Percentiles rank a stretch among this genome's conserved stretches.
Evolutionary conservation across 306 rosid species (phyloP).

Genomic region (Lupinus albus): DNA sequence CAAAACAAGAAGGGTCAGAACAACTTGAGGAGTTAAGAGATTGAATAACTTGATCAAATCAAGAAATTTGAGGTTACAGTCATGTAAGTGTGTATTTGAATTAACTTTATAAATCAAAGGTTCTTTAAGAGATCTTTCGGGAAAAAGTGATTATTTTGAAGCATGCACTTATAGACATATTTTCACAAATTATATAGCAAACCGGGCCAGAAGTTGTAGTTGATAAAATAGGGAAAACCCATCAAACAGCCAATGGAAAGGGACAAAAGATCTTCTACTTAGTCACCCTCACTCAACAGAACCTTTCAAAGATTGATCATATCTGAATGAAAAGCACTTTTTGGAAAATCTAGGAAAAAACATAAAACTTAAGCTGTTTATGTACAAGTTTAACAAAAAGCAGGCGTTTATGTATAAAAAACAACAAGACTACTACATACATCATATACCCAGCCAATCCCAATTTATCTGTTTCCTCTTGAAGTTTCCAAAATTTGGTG

Average conservation of each 20-base stretch:
- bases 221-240: slow-evolving; percentile 37
- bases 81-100: background rate
- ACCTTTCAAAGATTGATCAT: slow-evolving; percentile 42
- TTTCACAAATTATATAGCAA: slow-evolving; percentile 37
- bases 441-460: slow-evolving; percentile 55
- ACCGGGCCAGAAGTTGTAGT: slow-evolving; percentile 30
- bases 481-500: slow-evolving; percentile 27
- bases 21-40: slow-evolving; percentile 9
- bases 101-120: too few species aligned
- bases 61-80: slow-evolving; percentile 32
- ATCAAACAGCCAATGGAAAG: slow-evolving; percentile 42
- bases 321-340: slow-evolving; percentile 45
- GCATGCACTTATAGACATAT: slow-evolving; percentile 11
- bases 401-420: slow-evolving; percentile 66
- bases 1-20: slow-evolving; percentile 26
- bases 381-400: slow-evolving; percentile 70
- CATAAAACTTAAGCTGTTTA: slow-evolving; percentile 70
- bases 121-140: too few species aligned
- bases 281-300: slow-evolving; percentile 53
- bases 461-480: slow-evolving; percentile 42
- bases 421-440: slow-evolving; percentile 86
- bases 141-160: too few species aligned
- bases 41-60: slow-evolving; percentile 9
- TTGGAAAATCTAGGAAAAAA: slow-evolving; percentile 43
- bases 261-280: slow-evolving; percentile 53